Evolutionary conservation across 768 basidiomycete species (phyloP).

Genomic region (Kwoniella europaea): DNA sequence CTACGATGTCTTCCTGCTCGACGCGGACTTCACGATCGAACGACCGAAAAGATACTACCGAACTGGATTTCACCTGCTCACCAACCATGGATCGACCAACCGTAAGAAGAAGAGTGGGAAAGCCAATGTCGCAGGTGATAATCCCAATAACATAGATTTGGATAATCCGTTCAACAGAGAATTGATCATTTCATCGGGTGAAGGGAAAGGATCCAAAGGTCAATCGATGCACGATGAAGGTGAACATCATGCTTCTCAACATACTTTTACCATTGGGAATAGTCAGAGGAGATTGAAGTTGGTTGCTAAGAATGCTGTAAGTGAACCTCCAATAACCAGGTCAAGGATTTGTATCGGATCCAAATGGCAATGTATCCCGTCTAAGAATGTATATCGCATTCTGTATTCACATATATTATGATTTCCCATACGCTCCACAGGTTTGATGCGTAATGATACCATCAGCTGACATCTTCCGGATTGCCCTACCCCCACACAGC

Average conservation of each 20-base stretch:
- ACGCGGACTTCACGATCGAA: slow-evolving; percentile 84
- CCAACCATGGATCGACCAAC: slow-evolving; percentile 31
- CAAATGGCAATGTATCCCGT: no score
- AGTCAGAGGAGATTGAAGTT: slow-evolving; percentile 87
- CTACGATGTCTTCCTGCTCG: slow-evolving; percentile 92
- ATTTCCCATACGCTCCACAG: no score
- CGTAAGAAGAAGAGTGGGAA: slow-evolving; percentile 16
- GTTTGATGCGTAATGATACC: no score
- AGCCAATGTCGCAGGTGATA: slow-evolving; percentile 26
- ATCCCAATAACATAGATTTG: slow-evolving; percentile 39
- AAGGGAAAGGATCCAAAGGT: slow-evolving; percentile 60
- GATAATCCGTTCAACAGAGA: slow-evolving; percentile 48
- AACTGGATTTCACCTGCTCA: slow-evolving; percentile 77
- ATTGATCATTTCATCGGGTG: slow-evolving; percentile 44
- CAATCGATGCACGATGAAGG: slow-evolving; percentile 58
- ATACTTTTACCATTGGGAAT: slow-evolving; percentile 92
- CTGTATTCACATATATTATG: no score
- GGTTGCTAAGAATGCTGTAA: slow-evolving; percentile 82
- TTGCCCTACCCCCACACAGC: slow-evolving; percentile 52
- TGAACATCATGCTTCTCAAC: slow-evolving; percentile 76
- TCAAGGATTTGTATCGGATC: no score
- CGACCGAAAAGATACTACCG: slow-evolving; percentile 89
- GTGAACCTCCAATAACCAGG: slow-evolving; percentile 27
- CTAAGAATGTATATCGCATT: no score
- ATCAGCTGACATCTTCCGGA: no score